These are phyloP conservation scores for Pichia manshurica DNA, from an alignment of 805 yeast species.

Conservation along the genomic window DNA sequence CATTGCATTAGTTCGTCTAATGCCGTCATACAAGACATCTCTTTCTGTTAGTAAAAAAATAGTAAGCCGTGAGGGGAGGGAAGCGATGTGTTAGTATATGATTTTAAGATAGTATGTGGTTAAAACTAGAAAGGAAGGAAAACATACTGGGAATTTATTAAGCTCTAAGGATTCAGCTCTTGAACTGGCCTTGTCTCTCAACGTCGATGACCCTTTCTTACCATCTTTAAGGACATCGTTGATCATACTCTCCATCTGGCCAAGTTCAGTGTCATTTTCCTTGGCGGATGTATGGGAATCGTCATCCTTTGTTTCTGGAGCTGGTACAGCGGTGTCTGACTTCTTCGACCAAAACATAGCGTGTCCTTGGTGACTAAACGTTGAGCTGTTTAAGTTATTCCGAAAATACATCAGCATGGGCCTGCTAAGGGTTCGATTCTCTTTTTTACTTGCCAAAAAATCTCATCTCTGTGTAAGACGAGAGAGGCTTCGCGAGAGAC, in stretches of 20 bases:
- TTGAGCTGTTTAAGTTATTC: slow-evolving; percentile 1
- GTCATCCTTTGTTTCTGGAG: slow-evolving; percentile 6
- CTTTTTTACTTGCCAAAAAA: too few relatives aligned
- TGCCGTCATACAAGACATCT: slow-evolving; percentile 70
- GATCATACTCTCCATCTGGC: slow-evolving; percentile 14
- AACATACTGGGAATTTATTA: slow-evolving; percentile 28
- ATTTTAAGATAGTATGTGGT: not conserved
- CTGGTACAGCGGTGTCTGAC: not conserved
- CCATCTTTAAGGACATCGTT: slow-evolving; percentile 16
- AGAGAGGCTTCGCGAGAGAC: too few relatives aligned
- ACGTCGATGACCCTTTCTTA: slow-evolving; percentile 5
- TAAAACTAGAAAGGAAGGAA: not conserved
- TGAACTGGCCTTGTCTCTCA: slow-evolving; percentile 27
- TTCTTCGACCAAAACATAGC: slow-evolving; percentile 14
- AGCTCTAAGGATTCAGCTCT: slow-evolving; percentile 26
- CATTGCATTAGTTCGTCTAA: slow-evolving; percentile 83
- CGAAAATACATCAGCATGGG: too few relatives aligned
- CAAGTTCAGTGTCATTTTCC: slow-evolving; percentile 9
- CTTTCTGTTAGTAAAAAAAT: slow-evolving; percentile 20
- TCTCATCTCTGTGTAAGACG: too few relatives aligned
- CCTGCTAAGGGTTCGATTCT: too few relatives aligned
- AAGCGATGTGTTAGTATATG: slow-evolving; percentile 10
- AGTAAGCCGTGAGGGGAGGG: not conserved
- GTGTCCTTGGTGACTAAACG: not conserved
- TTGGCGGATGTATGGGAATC: slow-evolving; percentile 1